phyloP scores from a whole-genome alignment of 2,329 filamentous ascomycete species.

The Fusarium mexicanum region DNA sequence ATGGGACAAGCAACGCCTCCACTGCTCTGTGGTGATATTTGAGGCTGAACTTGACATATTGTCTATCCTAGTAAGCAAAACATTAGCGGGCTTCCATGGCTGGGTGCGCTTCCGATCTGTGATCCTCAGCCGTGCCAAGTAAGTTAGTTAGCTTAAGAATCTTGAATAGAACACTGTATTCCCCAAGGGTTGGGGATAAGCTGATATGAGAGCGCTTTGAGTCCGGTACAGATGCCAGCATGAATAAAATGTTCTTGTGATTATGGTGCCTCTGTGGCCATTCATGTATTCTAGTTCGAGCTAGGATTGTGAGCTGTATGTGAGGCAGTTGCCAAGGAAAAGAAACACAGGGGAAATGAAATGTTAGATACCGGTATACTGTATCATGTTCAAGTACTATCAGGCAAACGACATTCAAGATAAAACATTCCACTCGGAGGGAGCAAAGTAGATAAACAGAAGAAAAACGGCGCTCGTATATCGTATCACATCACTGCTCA shows the following conservation, averaged over 20 bases:
- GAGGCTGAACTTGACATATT: background rate
- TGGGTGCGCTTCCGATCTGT: background rate
- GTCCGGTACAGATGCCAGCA: background rate
- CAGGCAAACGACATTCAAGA: background rate
- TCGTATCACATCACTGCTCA: background rate
- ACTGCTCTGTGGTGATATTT: background rate
- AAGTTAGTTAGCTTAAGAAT: background rate
- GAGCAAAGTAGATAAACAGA: background rate
- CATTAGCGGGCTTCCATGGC: background rate
- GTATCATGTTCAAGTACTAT: background rate
- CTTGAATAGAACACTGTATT: background rate
- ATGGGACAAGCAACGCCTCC: background rate
- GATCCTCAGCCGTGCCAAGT: background rate
- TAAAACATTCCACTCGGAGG: background rate
- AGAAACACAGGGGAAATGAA: background rate
- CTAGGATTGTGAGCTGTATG: background rate
- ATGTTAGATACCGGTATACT: background rate
- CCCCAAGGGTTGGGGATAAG: background rate
- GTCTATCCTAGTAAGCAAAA: background rate
- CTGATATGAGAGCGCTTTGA: background rate
- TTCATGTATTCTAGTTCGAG: background rate
- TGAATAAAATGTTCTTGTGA: background rate
- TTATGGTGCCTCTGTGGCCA: background rate
- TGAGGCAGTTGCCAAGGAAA: background rate
- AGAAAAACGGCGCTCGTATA: background rate